Evolutionary conservation across 2,329 filamentous ascomycete genomes (phyloP).

Genomic region (Claviceps pazoutovae): DNA sequence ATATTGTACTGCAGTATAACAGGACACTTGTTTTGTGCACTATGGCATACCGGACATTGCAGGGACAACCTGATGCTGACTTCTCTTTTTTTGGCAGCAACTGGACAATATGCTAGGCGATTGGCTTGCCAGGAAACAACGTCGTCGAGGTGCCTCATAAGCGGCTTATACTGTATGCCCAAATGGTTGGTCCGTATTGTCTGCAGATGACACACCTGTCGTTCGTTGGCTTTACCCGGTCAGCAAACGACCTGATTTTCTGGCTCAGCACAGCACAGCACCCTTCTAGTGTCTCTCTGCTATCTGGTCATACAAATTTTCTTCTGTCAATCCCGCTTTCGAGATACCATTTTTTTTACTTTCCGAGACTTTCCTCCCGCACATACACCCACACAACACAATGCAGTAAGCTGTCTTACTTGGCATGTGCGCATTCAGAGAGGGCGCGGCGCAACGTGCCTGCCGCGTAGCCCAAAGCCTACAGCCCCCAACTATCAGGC

Average conservation of each 20-base stretch:
- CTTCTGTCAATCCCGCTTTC: not conserved
- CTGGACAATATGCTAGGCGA: constrained; percentile 77
- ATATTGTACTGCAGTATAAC: not conserved
- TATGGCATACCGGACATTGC: no score
- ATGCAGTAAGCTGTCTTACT: constrained; percentile 2
- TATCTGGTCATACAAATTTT: not conserved
- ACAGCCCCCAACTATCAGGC: not conserved
- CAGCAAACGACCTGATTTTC: not conserved
- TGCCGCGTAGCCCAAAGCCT: not conserved
- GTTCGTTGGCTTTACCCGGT: no score
- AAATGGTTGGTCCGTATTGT: no score
- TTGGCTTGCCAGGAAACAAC: constrained; percentile 61
- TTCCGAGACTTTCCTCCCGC: not conserved
- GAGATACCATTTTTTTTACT: constrained; percentile 3
- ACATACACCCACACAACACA: not conserved
- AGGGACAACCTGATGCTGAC: not conserved
- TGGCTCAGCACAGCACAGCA: not conserved
- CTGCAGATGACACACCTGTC: no score
- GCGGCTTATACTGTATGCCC: not conserved
- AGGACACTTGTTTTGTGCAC: no score
- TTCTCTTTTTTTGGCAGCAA: constrained; percentile 32
- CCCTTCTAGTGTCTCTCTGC: not conserved
- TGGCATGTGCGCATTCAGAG: constrained; percentile 4
- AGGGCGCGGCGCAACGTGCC: not conserved
- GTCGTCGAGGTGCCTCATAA: constrained; percentile 38